Evolutionary conservation across 2,329 filamentous ascomycete genomes (phyloP).

Genomic region (Alternaria alternata): DNA sequence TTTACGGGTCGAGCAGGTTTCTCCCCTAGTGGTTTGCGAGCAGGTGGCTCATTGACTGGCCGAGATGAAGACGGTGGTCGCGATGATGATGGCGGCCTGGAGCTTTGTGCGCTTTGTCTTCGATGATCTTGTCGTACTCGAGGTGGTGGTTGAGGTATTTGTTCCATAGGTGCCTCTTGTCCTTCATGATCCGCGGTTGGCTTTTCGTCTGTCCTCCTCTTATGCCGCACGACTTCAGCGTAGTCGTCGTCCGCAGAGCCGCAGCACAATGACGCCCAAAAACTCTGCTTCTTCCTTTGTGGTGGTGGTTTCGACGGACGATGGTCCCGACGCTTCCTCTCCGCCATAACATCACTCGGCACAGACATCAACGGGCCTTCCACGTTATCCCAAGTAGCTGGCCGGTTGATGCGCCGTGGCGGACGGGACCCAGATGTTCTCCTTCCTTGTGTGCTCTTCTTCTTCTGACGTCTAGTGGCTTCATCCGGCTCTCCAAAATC

Average conservation of each 20-base stretch:
- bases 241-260: slow-evolving; percentile 46
- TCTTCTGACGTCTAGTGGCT: slow-evolving; percentile 47
- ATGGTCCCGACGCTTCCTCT: slow-evolving; percentile 30
- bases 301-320: slow-evolving; percentile 27
- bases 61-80: slow-evolving; percentile 13
- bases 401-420: slow-evolving; percentile 44
- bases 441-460: slow-evolving; percentile 30
- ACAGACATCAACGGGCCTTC: slow-evolving; percentile 57
- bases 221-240: slow-evolving; percentile 53
- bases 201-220: slow-evolving; percentile 36
- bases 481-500: slow-evolving; percentile 62
- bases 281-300: slow-evolving; percentile 44
- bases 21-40: slow-evolving; percentile 36
- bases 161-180: slow-evolving; percentile 20
- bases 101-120: slow-evolving; percentile 6
- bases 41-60: slow-evolving; percentile 25
- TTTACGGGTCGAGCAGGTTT: slow-evolving; percentile 36
- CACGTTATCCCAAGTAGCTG: slow-evolving; percentile 56
- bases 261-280: slow-evolving; percentile 57
- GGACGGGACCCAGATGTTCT: slow-evolving; percentile 26
- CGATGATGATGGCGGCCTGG: slow-evolving; percentile 6
- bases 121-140: slow-evolving; percentile 12
- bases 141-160: slow-evolving; percentile 22
- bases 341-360: slow-evolving; percentile 49
- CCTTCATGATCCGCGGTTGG: slow-evolving; percentile 13